Conservation (phyloP, 2,329 filamentous ascomycete genomes). For the Plectosphaerella plurivora region DNA sequence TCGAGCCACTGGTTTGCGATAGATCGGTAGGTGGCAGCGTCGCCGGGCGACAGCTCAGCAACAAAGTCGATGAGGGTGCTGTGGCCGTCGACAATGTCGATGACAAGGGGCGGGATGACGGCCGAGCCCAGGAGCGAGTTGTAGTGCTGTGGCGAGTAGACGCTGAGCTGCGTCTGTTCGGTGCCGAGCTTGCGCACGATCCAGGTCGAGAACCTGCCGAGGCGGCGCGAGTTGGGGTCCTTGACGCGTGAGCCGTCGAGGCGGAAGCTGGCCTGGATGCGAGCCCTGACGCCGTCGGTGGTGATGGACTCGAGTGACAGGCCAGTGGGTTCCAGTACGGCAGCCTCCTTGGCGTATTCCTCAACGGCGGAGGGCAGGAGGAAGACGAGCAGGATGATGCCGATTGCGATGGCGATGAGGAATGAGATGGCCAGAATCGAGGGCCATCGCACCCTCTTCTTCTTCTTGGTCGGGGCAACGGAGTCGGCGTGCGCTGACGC, state of each 20-base stretch:
- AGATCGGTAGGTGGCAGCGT: constrained; percentile 69
- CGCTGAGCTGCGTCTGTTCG: constrained; percentile 64
- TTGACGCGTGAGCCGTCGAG: constrained; percentile 75
- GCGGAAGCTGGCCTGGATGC: constrained; percentile 75
- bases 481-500: constrained; percentile 12
- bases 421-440: constrained; percentile 69
- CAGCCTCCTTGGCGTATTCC: constrained; percentile 80
- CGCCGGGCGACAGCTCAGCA: constrained; percentile 69
- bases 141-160: constrained; percentile 80
- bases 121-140: constrained; percentile 75
- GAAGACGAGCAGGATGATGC: constrained; percentile 75
- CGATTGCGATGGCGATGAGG: constrained; percentile 57
- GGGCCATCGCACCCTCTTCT: constrained; percentile 60
- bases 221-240: constrained; percentile 64
- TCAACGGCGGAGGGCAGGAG: constrained; percentile 75
- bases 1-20: constrained; percentile 87
- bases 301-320: constrained; percentile 86
- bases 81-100: constrained; percentile 74
- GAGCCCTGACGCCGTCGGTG: constrained; percentile 67
- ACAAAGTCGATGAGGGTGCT: constrained; percentile 76
- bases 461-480: constrained; percentile 13
- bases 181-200: constrained; percentile 73
- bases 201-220: constrained; percentile 77
- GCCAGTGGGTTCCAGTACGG: constrained; percentile 76
- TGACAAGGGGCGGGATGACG: constrained; percentile 66